Percentiles rank a stretch among this genome's conserved stretches.
Evolutionary conservation across 106 monocot species (phyloP).

Genomic region (Gastrodia elata): DNA sequence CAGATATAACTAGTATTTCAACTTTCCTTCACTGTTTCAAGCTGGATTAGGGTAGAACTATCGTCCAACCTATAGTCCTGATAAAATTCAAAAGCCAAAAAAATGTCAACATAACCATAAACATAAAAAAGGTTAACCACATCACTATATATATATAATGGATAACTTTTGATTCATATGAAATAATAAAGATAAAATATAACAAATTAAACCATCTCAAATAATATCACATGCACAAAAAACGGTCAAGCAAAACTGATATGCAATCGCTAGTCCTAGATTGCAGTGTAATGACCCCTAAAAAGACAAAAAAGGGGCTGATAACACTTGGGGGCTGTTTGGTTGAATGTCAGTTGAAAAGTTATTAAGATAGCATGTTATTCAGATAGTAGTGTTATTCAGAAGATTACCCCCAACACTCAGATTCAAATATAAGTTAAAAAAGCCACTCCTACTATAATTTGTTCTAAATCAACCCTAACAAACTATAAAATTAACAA

Average conservation of each 20-base stretch:
- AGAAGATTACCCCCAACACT: too few relatives aligned
- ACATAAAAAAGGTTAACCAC: background rate
- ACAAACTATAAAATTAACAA: too few relatives aligned
- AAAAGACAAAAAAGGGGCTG: too few relatives aligned
- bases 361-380: too few relatives aligned
- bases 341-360: too few relatives aligned
- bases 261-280: background rate
- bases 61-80: background rate
- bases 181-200: background rate
- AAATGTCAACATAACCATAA: background rate
- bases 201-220: background rate
- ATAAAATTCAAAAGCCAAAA: background rate
- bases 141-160: background rate
- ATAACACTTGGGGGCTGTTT: too few relatives aligned
- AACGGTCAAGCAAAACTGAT: background rate
- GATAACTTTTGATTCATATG: background rate
- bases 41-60: background rate
- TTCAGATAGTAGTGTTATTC: too few relatives aligned
- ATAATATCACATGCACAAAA: background rate
- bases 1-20: background rate
- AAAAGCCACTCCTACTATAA: too few relatives aligned
- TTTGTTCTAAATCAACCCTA: too few relatives aligned
- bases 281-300: background rate
- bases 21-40: background rate
- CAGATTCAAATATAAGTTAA: too few relatives aligned